Conservation (phyloP, 2,329 filamentous ascomycete species). For the Gnomoniopsis smithogilvyi region DNA sequence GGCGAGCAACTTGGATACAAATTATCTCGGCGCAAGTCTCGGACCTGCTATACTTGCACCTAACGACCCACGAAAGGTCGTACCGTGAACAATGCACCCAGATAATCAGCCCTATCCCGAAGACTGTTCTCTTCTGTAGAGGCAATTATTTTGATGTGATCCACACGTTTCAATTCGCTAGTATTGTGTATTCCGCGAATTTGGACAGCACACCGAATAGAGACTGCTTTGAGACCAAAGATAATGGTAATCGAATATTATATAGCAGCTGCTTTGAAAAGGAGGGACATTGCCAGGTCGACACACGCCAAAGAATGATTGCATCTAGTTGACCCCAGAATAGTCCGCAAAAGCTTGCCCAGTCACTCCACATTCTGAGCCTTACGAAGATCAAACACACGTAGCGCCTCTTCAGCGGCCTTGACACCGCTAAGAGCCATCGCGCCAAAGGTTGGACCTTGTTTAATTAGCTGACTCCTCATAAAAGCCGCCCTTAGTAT, state of each 20-base stretch:
- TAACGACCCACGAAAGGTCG: too few species aligned
- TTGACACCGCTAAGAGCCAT: slow-evolving; percentile 88
- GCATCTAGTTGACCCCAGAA: too few species aligned
- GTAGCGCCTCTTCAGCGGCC: slow-evolving; percentile 82
- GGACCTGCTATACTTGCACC: too few species aligned
- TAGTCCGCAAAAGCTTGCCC: neutral
- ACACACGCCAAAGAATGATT: neutral
- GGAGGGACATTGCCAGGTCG: neutral
- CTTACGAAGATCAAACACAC: slow-evolving; percentile 74
- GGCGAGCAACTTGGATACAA: too few species aligned
- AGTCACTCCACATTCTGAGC: slow-evolving; percentile 65
- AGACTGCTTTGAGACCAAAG: neutral
- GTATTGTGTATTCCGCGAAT: too few species aligned
- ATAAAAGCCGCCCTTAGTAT: slow-evolving; percentile 55
- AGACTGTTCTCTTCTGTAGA: too few species aligned
- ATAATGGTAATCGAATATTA: neutral
- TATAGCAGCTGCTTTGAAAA: neutral
- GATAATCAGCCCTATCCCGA: too few species aligned
- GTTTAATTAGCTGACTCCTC: slow-evolving; percentile 55
- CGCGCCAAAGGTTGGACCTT: slow-evolving; percentile 75
- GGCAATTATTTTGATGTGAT: neutral
- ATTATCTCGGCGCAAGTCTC: too few species aligned
- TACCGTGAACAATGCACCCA: too few species aligned
- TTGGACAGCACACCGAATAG: neutral
- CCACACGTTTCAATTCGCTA: neutral